A percentile compares a stretch with the other conserved stretches of the same genome.
Evolutionary conservation across 2,329 filamentous ascomycete species (phyloP).

Genomic region (Colletotrichum karsti): DNA sequence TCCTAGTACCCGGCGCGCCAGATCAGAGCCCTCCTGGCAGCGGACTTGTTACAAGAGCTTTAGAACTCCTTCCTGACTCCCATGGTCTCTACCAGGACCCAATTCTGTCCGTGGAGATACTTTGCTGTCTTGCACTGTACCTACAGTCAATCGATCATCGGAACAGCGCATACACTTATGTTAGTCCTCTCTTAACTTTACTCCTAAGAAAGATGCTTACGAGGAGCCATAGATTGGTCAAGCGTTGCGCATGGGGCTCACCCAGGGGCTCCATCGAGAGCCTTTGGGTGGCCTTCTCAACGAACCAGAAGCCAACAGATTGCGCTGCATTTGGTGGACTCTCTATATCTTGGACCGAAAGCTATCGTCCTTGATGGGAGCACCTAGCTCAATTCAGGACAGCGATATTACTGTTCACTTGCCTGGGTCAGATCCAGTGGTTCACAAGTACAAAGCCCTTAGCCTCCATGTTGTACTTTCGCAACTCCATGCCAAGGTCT

Average conservation of each 20-base stretch:
- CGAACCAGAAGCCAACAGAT: neutral
- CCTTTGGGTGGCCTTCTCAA: neutral
- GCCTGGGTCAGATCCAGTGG: neutral
- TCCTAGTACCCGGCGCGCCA: conserved; percentile 57
- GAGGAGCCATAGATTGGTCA: conserved; percentile 2
- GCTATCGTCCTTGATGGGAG: conserved; percentile 8
- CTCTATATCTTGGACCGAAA: conserved; percentile 23
- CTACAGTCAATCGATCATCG: conserved; percentile 54
- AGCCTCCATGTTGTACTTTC: conserved; percentile 9
- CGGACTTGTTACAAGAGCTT: conserved; percentile 36
- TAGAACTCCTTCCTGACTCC: conserved; percentile 47
- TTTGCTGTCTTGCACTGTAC: conserved; percentile 56
- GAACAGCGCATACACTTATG: conserved; percentile 48
- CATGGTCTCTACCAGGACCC: conserved; percentile 46
- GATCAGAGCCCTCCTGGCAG: conserved; percentile 46
- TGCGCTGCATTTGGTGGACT: conserved; percentile 10
- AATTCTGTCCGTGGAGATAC: conserved; percentile 50
- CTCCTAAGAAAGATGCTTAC: too few species aligned
- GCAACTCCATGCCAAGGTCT: conserved; percentile 4
- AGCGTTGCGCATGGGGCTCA: conserved; percentile 1
- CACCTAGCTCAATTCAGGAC: conserved; percentile 10
- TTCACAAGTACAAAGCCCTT: conserved; percentile 4
- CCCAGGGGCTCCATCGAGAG: conserved; percentile 7
- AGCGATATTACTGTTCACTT: neutral
- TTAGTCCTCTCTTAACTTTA: too few species aligned